phyloP scores from a whole-genome alignment of 441 rosid genomes.

The Eruca vesicaria region DNA sequence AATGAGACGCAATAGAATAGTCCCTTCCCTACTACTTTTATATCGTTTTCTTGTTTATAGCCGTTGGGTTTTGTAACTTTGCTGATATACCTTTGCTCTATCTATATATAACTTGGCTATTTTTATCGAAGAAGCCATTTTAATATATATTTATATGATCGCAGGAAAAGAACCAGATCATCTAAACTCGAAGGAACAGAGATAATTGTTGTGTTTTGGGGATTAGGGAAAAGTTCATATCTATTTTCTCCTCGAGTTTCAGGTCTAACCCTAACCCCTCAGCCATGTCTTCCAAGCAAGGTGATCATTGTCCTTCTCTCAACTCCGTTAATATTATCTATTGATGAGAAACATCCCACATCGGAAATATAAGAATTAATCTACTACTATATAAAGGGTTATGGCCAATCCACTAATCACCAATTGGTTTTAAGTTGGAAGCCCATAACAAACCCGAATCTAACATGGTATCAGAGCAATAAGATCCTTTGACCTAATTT shows the following conservation, averaged over 20 bases:
- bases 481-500: too few relatives aligned
- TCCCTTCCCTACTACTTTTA: neutral
- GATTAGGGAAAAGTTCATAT: neutral
- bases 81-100: neutral
- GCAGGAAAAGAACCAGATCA: neutral
- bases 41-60: neutral
- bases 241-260: conserved; percentile 13
- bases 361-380: too few relatives aligned
- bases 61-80: neutral
- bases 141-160: neutral
- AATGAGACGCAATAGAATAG: too few relatives aligned
- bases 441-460: too few relatives aligned
- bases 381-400: too few relatives aligned
- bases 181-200: conserved; percentile 18
- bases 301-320: conserved; percentile 37
- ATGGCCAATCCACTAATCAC: too few relatives aligned
- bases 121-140: neutral
- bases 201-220: neutral
- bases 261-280: conserved; percentile 34
- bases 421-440: too few relatives aligned
- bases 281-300: conserved; percentile 93
- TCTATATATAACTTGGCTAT: neutral
- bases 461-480: too few relatives aligned
- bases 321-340: too few relatives aligned
- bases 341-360: too few relatives aligned